Evolutionary conservation across 495 filamentous ascomycete genomes (phyloP), one percentile per base, ranked within the genome.

Genomic region (Annulohypoxylon bovei): DNA sequence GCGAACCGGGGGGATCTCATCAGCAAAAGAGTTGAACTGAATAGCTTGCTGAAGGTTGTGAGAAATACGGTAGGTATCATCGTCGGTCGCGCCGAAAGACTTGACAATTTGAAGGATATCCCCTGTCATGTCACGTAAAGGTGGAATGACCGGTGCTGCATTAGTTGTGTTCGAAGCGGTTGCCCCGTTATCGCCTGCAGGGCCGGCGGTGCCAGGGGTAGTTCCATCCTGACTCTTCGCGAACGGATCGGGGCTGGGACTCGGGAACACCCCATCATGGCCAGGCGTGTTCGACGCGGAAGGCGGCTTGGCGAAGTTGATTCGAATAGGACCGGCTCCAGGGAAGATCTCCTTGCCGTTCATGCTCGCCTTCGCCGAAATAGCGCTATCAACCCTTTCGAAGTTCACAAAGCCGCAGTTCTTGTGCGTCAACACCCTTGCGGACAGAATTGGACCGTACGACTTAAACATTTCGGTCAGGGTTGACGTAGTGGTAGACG

Each of bases 341-440:
- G 95, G 96, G 82, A 99, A 98, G 52, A 99, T 97, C 77, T 99
- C 95, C 81, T 97, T 97, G 67, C 94, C 94, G 73, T 98, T 97
- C 77, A 97, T 89, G 75, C 89, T 83, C 18, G 88, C 88, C 75
- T 92, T 96, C 4, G 95, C 96, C 59, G 92, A 87, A 28, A 97
- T 91, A 49, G 95, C 96, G 75, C 92, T 96, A 32, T 97, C 92
- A 23, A 94, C 78, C 69, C 87, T 88, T 81, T 98, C 93, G 72
- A 97, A 99, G 79, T 99, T 99, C 76, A 99, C 94, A 73, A 99
- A 99, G 5, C 95, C 95, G 78, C 95, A 99, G 76, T 97, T 98
- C 87, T 99, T 99, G 83, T 99, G 95, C 11, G 95, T 97, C 68
- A 99, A 84, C 12, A 99, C 96, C 64, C 95, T 86, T 35, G 93